Conservation (phyloP, 1,284 basidiomycete species). For the Cystobasidium pallidum region DNA sequence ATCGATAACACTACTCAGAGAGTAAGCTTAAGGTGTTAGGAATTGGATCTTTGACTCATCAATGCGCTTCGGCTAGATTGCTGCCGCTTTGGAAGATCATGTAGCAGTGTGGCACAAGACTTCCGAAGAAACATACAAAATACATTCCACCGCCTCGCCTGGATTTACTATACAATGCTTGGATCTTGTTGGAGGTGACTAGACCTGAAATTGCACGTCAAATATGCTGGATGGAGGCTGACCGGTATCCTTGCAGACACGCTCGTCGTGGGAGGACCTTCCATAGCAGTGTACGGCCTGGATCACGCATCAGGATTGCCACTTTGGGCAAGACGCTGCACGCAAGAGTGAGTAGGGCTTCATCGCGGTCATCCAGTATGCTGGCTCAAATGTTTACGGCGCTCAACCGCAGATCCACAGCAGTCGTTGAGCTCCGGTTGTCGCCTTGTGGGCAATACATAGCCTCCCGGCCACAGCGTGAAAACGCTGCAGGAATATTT, state of each 20-base stretch:
- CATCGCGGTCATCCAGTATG: neutral
- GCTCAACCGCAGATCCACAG: neutral
- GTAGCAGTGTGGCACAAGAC: conserved; percentile 48
- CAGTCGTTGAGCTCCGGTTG: neutral
- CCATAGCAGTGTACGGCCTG: conserved; percentile 44
- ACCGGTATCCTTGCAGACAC: conserved; percentile 34
- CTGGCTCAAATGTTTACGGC: neutral
- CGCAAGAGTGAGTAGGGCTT: neutral
- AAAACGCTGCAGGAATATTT: neutral
- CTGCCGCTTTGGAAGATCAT: conserved; percentile 44
- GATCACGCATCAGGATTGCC: conserved; percentile 43
- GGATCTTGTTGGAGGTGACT: conserved; percentile 70
- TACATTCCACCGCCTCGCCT: conserved; percentile 73
- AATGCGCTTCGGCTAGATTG: conserved; percentile 41
- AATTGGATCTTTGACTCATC: neutral
- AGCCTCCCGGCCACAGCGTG: neutral
- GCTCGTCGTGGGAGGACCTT: conserved; percentile 42
- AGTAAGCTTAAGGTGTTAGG: conserved; percentile 16
- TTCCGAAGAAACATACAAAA: conserved; percentile 63
- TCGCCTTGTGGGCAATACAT: conserved; percentile 3
- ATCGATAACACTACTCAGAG: conserved; percentile 42
- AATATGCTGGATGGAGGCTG: conserved; percentile 33
- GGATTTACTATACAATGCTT: conserved; percentile 64
- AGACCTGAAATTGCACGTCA: conserved; percentile 66
- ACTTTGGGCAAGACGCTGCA: conserved; percentile 38